phyloP scores from a whole-genome alignment of 495 filamentous ascomycete genomes.

The Aspergillus affinis region DNA sequence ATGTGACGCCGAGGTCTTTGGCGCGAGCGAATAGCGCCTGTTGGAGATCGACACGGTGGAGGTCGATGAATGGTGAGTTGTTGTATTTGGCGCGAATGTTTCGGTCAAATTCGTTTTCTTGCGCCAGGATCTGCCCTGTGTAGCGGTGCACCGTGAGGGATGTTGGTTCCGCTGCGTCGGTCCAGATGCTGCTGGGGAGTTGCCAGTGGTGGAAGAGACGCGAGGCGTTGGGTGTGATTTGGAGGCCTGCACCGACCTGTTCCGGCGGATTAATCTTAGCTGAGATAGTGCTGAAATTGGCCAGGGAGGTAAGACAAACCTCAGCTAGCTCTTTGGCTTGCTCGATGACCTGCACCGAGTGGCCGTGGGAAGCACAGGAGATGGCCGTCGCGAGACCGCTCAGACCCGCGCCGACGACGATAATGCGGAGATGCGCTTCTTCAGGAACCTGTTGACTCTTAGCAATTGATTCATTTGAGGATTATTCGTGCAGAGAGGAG shows the following conservation, averaged over 20 bases:
- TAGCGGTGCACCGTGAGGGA: slow-evolving; percentile 59
- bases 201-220: slow-evolving; percentile 55
- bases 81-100: slow-evolving; percentile 43
- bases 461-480: background rate
- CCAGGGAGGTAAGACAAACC: slow-evolving; percentile 10
- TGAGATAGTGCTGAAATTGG: background rate
- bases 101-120: slow-evolving; percentile 46
- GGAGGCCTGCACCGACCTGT: slow-evolving; percentile 47
- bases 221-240: slow-evolving; percentile 58
- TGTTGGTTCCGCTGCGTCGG: slow-evolving; percentile 50
- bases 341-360: slow-evolving; percentile 62
- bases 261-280: background rate
- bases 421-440: slow-evolving; percentile 28
- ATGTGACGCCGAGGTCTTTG: slow-evolving; percentile 49
- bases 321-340: slow-evolving; percentile 60
- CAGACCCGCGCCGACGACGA: slow-evolving; percentile 48
- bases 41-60: slow-evolving; percentile 62
- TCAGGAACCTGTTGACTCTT: slow-evolving; percentile 19
- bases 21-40: slow-evolving; percentile 51
- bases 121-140: slow-evolving; percentile 52
- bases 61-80: slow-evolving; percentile 53
- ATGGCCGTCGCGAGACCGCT: slow-evolving; percentile 67
- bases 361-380: slow-evolving; percentile 56
- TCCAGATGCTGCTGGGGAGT: slow-evolving; percentile 43
- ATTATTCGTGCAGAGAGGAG: too few species aligned